Percentiles rank a stretch among this genome's conserved stretches.
These are phyloP conservation scores for Coniochaeta prunicola DNA, from an alignment of 2,329 filamentous ascomycete genomes.

Conservation along the genomic window DNA sequence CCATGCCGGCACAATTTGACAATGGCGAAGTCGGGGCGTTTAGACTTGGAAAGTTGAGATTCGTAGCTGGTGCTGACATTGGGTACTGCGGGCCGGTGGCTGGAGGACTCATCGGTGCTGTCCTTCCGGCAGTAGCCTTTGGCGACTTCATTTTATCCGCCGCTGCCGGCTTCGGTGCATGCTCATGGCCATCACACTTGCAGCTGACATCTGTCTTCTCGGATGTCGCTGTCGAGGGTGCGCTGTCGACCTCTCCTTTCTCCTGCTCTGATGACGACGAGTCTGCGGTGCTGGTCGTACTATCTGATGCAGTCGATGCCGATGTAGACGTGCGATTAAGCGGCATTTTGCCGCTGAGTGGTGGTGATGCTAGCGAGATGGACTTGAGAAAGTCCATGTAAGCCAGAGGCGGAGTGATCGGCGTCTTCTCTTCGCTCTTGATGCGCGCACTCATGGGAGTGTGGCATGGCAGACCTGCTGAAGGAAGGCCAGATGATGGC, in stretches of 20 bases:
- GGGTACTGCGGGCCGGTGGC: constrained; percentile 30
- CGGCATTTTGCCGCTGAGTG: constrained; percentile 18
- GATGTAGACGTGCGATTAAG: constrained; percentile 17
- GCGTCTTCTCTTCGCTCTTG: constrained; percentile 70
- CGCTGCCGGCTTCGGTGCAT: constrained; percentile 36
- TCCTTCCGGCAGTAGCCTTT: constrained; percentile 2
- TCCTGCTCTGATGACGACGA: constrained; percentile 29
- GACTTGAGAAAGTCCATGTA: constrained; percentile 92
- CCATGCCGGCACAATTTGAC: constrained; percentile 44
- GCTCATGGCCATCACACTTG: constrained; percentile 40
- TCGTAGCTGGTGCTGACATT: constrained; percentile 52
- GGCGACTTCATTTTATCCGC: background rate
- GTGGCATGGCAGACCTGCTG: constrained; percentile 23
- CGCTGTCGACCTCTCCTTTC: constrained; percentile 23
- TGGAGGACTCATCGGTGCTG: constrained; percentile 15
- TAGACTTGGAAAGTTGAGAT: constrained; percentile 56
- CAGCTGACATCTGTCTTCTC: constrained; percentile 46
- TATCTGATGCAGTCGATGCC: background rate
- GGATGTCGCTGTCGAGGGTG: constrained; percentile 49
- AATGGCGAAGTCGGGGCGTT: constrained; percentile 72
- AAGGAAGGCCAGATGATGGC: constrained; percentile 31
- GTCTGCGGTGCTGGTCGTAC: constrained; percentile 40
- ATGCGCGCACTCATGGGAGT: constrained; percentile 42
- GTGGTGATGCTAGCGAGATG: constrained; percentile 53
- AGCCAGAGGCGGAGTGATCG: constrained; percentile 82